These are phyloP conservation scores for Entonaema liquescens DNA, from an alignment of 495 filamentous ascomycete genomes.

Conservation along the genomic window DNA sequence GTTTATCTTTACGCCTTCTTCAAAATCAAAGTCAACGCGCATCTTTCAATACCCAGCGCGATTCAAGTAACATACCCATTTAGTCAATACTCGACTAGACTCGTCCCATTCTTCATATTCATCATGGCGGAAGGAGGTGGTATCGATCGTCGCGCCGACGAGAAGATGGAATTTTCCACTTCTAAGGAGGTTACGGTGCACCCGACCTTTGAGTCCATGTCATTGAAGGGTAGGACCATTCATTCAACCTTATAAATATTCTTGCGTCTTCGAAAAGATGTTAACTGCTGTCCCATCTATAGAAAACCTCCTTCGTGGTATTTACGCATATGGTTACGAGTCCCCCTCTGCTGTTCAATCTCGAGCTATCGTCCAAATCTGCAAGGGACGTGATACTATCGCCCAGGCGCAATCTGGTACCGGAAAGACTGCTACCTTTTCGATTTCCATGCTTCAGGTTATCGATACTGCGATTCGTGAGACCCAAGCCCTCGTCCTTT, in stretches of 20 bases:
- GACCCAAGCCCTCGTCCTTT: slow-evolving; percentile 95
- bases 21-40: background rate
- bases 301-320: slow-evolving; percentile 94
- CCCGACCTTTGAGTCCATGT: slow-evolving; percentile 66
- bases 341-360: slow-evolving; percentile 97
- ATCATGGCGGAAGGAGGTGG: slow-evolving; percentile 82
- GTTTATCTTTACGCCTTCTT: background rate
- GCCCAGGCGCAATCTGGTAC: slow-evolving; percentile 99
- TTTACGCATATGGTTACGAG: slow-evolving; percentile 99
- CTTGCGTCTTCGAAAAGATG: background rate
- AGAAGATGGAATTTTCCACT: slow-evolving; percentile 97
- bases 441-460: slow-evolving; percentile 95
- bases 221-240: slow-evolving; percentile 68
- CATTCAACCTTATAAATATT: background rate
- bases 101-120: background rate
- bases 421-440: slow-evolving; percentile 98
- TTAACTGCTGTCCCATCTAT: slow-evolving; percentile 10
- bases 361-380: slow-evolving; percentile 97
- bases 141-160: slow-evolving; percentile 93
- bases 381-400: slow-evolving; percentile 98
- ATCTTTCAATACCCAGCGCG: background rate
- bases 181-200: slow-evolving; percentile 96
- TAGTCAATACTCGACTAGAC: slow-evolving; percentile 1
- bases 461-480: slow-evolving; percentile 85
- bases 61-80: background rate